These are phyloP conservation scores for Penicillium egyptiacum DNA, from an alignment of 495 filamentous ascomycete species.

Conservation along the genomic window DNA sequence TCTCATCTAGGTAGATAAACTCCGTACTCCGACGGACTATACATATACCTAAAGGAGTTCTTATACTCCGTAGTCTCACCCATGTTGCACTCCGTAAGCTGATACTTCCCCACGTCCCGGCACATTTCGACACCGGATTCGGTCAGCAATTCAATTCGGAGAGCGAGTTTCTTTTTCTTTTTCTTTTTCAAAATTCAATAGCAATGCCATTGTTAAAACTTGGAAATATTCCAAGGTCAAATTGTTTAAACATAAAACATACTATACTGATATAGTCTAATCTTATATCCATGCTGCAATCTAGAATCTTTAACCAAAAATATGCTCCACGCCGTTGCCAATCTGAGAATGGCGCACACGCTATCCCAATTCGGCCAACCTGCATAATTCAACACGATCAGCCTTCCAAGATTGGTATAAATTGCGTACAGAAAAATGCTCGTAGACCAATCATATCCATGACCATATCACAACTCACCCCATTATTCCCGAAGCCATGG, in stretches of 20 bases:
- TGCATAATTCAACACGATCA: slow-evolving; percentile 8
- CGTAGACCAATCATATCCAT: slow-evolving; percentile 1
- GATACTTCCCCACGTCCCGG: slow-evolving; percentile 8
- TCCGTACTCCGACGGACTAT: too few species aligned
- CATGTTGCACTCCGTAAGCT: not conserved
- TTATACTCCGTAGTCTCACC: not conserved
- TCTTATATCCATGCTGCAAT: too few species aligned
- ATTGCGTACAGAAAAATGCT: not conserved
- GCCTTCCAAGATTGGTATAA: not conserved
- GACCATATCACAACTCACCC: not conserved
- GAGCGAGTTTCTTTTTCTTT: not conserved
- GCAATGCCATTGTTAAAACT: too few species aligned
- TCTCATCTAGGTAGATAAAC: not conserved
- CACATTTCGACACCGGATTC: not conserved
- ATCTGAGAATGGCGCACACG: slow-evolving; percentile 5
- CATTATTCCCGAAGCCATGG: not conserved
- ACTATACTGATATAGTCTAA: too few species aligned
- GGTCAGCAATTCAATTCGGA: too few species aligned
- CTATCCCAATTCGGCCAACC: slow-evolving; percentile 2
- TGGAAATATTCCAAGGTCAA: too few species aligned
- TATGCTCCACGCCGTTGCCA: slow-evolving; percentile 5
- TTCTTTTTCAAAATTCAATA: not conserved
- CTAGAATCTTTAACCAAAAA: not conserved
- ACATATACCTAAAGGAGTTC: too few species aligned
- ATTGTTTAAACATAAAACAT: too few species aligned